A percentile compares a stretch with the other conserved stretches of the same genome.
Conservation (phyloP, 1,284 basidiomycete genomes). For the Trametes pubescens region DNA sequence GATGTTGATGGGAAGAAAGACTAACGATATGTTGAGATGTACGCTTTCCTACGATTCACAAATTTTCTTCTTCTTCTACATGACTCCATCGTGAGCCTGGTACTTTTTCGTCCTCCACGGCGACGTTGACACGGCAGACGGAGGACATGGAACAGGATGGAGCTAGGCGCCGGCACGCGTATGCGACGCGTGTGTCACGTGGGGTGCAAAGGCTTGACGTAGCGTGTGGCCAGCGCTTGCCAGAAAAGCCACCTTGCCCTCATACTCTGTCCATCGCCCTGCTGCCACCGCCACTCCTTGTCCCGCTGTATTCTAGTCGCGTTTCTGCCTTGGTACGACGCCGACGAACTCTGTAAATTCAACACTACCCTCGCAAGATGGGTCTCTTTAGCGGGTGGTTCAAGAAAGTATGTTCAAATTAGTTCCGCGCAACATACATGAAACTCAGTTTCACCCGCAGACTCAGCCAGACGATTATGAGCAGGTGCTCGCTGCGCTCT, state of each 20-base stretch:
- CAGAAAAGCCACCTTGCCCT: constrained; percentile 12
- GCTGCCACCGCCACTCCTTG: constrained; percentile 26
- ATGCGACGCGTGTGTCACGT: constrained; percentile 25
- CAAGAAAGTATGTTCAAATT: constrained; percentile 38
- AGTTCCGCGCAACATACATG: neutral
- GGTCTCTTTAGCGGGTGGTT: constrained; percentile 44
- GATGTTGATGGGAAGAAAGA: constrained; percentile 8
- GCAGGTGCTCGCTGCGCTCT: constrained; percentile 68
- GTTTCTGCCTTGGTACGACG: neutral
- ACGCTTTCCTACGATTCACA: neutral
- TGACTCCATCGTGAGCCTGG: neutral
- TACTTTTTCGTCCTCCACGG: neutral
- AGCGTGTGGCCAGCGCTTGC: constrained; percentile 11
- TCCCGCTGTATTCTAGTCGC: constrained; percentile 26
- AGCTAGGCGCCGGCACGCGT: constrained; percentile 13
- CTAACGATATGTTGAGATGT: neutral
- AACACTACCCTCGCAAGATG: constrained; percentile 33
- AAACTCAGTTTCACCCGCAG: constrained; percentile 30
- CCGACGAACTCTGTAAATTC: neutral
- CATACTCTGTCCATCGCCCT: constrained; percentile 16
- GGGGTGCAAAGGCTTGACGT: constrained; percentile 21
- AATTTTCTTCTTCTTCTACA: neutral
- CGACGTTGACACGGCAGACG: neutral
- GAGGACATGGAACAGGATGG: neutral
- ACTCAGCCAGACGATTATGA: constrained; percentile 71